phyloP scores from a whole-genome alignment of 495 filamentous ascomycete genomes.

The Neurospora hispaniola region DNA sequence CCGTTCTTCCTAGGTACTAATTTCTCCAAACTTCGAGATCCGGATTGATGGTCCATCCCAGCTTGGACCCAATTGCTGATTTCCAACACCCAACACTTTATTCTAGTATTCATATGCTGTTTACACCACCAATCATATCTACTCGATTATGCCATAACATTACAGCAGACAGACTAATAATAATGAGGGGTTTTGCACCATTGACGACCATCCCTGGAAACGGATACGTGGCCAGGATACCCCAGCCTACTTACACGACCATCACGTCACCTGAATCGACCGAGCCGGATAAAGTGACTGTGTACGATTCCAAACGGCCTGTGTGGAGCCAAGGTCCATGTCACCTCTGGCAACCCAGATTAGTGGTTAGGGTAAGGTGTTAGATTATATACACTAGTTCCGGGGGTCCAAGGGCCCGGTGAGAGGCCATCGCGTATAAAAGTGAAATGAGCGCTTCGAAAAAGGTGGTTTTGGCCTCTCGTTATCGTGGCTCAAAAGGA shows the following conservation, averaged over 20 bases:
- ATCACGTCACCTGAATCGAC: background rate
- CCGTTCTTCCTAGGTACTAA: background rate
- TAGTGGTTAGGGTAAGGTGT: too few species aligned
- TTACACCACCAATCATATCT: background rate
- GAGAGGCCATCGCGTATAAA: too few species aligned
- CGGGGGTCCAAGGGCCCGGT: too few species aligned
- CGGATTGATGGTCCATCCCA: background rate
- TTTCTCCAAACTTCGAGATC: background rate
- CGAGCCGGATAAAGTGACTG: too few species aligned
- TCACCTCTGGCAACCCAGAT: too few species aligned
- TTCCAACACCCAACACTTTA: background rate
- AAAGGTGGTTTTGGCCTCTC: too few species aligned
- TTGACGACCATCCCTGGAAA: background rate
- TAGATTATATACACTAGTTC: too few species aligned
- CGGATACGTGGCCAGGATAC: background rate
- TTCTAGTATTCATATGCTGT: background rate
- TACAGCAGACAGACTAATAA: background rate
- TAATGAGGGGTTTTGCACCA: background rate
- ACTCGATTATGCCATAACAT: background rate
- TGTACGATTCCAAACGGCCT: too few species aligned
- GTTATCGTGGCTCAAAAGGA: too few species aligned
- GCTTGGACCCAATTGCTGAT: background rate
- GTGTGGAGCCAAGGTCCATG: too few species aligned
- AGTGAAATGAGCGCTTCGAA: too few species aligned
- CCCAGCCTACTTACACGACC: background rate